These are phyloP conservation scores for Cyclotella distinguenda DNA, from an alignment of 108 stramenopile genomes.

Conservation along the genomic window DNA sequence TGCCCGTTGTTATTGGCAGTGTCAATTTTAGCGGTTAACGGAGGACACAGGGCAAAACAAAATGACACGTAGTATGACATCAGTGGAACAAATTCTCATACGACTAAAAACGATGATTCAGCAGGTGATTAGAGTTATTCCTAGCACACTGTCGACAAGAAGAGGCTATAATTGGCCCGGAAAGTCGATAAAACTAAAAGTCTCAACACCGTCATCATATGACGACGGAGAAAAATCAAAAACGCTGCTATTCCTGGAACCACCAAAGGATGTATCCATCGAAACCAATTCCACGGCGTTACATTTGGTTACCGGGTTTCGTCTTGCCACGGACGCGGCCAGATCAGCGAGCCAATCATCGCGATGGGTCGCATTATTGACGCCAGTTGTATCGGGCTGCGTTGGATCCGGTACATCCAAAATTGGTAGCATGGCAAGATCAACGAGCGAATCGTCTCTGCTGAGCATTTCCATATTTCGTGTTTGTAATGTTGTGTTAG, in stretches of 20 bases:
- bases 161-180: too few species aligned
- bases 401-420: slow-evolving; percentile 7
- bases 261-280: background rate
- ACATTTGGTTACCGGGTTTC: background rate
- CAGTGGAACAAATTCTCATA: too few species aligned
- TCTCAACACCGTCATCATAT: background rate
- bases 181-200: slow-evolving; percentile 9
- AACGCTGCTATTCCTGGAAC: too few species aligned
- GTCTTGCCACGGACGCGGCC: background rate
- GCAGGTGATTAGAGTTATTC: too few species aligned
- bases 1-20: too few species aligned
- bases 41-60: too few species aligned
- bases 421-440: slow-evolving; percentile 69
- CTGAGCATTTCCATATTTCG: slow-evolving; percentile 39
- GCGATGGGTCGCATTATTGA: background rate
- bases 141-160: too few species aligned
- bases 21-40: too few species aligned
- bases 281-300: background rate
- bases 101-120: too few species aligned
- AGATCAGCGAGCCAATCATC: slow-evolving; percentile 23
- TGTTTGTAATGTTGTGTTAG: slow-evolving; percentile 3
- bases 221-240: too few species aligned
- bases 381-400: background rate
- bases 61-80: too few species aligned
- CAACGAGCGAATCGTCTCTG: slow-evolving; percentile 68